Evolutionary conservation across 305 asterid species (phyloP), one percentile per base, ranked within the genome.

Genomic region (Fraxinus platypoda): DNA sequence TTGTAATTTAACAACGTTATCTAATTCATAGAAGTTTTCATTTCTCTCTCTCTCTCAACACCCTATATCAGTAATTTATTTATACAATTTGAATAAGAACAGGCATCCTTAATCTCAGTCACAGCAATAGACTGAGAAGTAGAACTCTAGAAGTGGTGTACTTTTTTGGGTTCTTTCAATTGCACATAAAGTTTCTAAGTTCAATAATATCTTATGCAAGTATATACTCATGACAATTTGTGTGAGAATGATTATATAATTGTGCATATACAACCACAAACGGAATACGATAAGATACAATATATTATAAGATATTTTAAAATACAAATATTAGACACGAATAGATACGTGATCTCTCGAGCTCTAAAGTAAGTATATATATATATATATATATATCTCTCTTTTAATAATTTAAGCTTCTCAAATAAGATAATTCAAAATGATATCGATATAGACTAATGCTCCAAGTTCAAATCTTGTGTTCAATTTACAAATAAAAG

Each of bases 1-100:
- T 34, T 84, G 88, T 85, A 83, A 84, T 80, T 83, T 46, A 70
- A 76, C 43, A 7, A 77, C 33, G 37, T 81, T 75, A 26, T 68
- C 81, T 84, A 77, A 81, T 66, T 83, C 23, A 82, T 72, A 79
- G 28, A 79, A 3, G 7, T 26, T 21, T 72, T 74, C 41, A 15
- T 71, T 8, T 70, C 71, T 64, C 1, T 25, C 73, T 43, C 54
- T 38, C 49, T 38, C 49, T 38, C 49, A 9, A 38, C 49, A 4
- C 23, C 23, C 9, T 17, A 1, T 17, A 1, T 17, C 62, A 15
- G 6, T 52, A 52, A 52, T 52, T 52, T 52, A 52, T 17, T 17
- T 52, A 17, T 52, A 46, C 6, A 46, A 13, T 46, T 46, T 15
- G 57, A 46, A 46, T 46, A 46, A 46, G 19, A 46, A 13, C 57